These are phyloP conservation scores for Hypoxylon sp. DNA, from an alignment of 2,329 filamentous ascomycete species.

Conservation along the genomic window DNA sequence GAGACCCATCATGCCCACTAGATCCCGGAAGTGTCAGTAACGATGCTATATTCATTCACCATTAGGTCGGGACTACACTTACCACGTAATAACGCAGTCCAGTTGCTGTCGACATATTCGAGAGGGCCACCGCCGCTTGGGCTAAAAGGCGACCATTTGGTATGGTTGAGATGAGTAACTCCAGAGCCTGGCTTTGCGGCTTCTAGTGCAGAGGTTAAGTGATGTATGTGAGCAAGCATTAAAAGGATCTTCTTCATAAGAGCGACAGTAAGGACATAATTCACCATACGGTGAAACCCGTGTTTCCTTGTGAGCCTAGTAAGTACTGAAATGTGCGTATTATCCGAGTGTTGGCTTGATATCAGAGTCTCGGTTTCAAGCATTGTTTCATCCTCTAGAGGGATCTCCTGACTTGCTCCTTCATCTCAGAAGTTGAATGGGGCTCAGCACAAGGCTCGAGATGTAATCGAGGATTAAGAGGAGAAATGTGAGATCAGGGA, in stretches of 20 bases:
- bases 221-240: not conserved
- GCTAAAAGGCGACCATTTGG: conserved; percentile 18
- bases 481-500: not conserved
- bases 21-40: not conserved
- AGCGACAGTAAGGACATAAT: conserved; percentile 1
- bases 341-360: not conserved
- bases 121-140: conserved; percentile 5
- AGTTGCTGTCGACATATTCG: conserved; percentile 15
- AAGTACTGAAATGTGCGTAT: not conserved
- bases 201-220: conserved; percentile 15
- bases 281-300: not conserved
- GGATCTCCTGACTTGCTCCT: not conserved
- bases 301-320: not conserved
- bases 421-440: not conserved
- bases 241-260: not conserved
- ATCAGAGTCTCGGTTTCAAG: conserved; percentile 10
- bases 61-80: not conserved
- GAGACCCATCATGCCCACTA: conserved; percentile 21
- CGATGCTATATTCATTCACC: not conserved
- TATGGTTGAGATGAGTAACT: conserved; percentile 12
- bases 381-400: not conserved
- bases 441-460: not conserved
- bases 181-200: conserved; percentile 17
- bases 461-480: not conserved
- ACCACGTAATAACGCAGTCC: conserved; percentile 11